phyloP scores from a whole-genome alignment of 164 flowering plant species.

The Magnolia kwangsiensis region DNA sequence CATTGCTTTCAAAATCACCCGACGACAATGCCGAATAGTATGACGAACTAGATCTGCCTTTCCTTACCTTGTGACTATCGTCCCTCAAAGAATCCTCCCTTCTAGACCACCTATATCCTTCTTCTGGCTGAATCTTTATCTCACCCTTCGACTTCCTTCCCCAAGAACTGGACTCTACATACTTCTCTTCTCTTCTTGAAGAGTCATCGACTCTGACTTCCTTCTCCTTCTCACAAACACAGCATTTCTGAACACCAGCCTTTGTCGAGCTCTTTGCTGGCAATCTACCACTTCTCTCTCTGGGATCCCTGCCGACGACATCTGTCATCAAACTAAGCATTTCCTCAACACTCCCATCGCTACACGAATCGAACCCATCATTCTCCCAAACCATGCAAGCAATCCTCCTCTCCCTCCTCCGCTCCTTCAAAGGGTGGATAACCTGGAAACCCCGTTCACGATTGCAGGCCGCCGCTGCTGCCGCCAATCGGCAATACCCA shows the following conservation, averaged over 20 bases:
- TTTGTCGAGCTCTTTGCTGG: slow-evolving; percentile 8
- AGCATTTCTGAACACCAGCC: neutral
- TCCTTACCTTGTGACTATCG: slow-evolving; percentile 24
- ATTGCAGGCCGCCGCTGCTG: slow-evolving; percentile 4
- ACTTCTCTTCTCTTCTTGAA: slow-evolving; percentile 24
- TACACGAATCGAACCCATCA: slow-evolving; percentile 18
- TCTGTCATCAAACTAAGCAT: slow-evolving; percentile 68
- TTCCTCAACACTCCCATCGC: slow-evolving; percentile 48
- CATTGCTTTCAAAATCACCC: slow-evolving; percentile 40
- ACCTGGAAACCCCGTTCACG: slow-evolving; percentile 1
- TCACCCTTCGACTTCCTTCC: slow-evolving; percentile 26
- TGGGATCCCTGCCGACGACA: slow-evolving; percentile 29
- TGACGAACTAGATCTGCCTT: slow-evolving; percentile 58
- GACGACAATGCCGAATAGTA: slow-evolving; percentile 54
- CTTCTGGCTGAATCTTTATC: slow-evolving; percentile 18
- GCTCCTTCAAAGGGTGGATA: slow-evolving; percentile 8
- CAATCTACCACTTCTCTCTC: slow-evolving; percentile 20
- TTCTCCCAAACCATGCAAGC: slow-evolving; percentile 30
- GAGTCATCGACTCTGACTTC: slow-evolving; percentile 12
- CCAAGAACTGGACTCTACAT: slow-evolving; percentile 19
- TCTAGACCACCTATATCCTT: slow-evolving; percentile 2
- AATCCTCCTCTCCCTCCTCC: slow-evolving; percentile 26
- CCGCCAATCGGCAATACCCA: slow-evolving; percentile 29
- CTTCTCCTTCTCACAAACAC: slow-evolving; percentile 19
- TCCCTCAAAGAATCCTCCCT: slow-evolving; percentile 2